These are phyloP conservation scores for Aureobasidium sp. DNA, from an alignment of 2,329 filamentous ascomycete species.

Conservation along the genomic window DNA sequence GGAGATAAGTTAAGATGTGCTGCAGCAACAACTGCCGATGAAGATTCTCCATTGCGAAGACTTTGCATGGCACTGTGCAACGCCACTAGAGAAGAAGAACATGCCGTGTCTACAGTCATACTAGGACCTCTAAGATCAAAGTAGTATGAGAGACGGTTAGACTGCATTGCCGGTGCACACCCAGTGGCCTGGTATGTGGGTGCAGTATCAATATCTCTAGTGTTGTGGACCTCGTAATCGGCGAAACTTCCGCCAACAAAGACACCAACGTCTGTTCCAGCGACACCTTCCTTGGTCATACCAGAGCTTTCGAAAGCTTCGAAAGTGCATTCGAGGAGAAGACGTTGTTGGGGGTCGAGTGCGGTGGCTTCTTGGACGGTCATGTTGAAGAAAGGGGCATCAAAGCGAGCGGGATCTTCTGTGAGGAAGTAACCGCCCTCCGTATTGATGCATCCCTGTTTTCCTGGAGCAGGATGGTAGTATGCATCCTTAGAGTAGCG, in stretches of 20 bases:
- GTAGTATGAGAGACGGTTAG: slow-evolving; percentile 30
- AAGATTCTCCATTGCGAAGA: slow-evolving; percentile 27
- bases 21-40: slow-evolving; percentile 17
- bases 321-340: slow-evolving; percentile 33
- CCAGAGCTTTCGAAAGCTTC: slow-evolving; percentile 25
- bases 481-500: slow-evolving; percentile 16
- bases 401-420: slow-evolving; percentile 19
- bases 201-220: slow-evolving; percentile 16
- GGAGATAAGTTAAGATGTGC: slow-evolving; percentile 21
- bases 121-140: slow-evolving; percentile 32
- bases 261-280: slow-evolving; percentile 15
- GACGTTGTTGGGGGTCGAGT: slow-evolving; percentile 34
- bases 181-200: slow-evolving; percentile 16
- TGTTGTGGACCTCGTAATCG: slow-evolving; percentile 18
- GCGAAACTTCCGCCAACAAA: slow-evolving; percentile 17
- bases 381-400: slow-evolving; percentile 21
- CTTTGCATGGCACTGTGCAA: slow-evolving; percentile 25
- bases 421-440: slow-evolving; percentile 17
- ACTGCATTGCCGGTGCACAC: slow-evolving; percentile 28
- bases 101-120: slow-evolving; percentile 40
- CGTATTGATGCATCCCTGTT: slow-evolving; percentile 4
- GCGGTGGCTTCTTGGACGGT: slow-evolving; percentile 21
- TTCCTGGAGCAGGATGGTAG: slow-evolving; percentile 17
- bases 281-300: slow-evolving; percentile 13
- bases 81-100: slow-evolving; percentile 33